phyloP scores from a whole-genome alignment of 1,284 basidiomycete genomes.

The Veloboletus limbatus region DNA sequence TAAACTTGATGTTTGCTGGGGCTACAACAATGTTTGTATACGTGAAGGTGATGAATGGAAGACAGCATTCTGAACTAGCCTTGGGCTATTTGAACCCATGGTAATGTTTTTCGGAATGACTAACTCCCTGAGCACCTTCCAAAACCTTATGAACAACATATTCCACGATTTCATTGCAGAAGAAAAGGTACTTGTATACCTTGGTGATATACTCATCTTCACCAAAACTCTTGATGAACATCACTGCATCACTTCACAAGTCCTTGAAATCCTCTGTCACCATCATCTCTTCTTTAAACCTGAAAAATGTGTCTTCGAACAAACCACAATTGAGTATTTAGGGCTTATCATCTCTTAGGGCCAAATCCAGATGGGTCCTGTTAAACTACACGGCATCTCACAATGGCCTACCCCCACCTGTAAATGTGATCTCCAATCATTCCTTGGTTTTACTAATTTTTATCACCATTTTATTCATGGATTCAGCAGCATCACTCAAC shows the following conservation, averaged over 20 bases:
- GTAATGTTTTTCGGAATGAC: no score
- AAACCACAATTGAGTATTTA: conserved; percentile 37
- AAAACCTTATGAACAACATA: conserved; percentile 9
- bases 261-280: conserved; percentile 32
- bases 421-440: no score
- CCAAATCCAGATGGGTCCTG: not conserved
- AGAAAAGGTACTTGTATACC: no score
- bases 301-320: conserved; percentile 41
- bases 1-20: no score
- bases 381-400: no score
- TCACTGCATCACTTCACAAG: conserved; percentile 17
- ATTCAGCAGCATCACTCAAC: no score
- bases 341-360: conserved; percentile 32
- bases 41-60: not conserved
- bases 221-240: conserved; percentile 18
- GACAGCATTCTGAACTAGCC: not conserved
- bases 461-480: no score
- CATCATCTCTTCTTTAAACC: conserved; percentile 32
- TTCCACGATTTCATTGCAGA: conserved; percentile 25
- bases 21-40: no score
- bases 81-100: not conserved
- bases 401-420: no score
- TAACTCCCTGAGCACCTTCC: conserved; percentile 17
- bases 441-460: no score
- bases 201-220: conserved; percentile 10